Conservation (phyloP, 441 rosid species). For the Corymbia citriodora region DNA sequence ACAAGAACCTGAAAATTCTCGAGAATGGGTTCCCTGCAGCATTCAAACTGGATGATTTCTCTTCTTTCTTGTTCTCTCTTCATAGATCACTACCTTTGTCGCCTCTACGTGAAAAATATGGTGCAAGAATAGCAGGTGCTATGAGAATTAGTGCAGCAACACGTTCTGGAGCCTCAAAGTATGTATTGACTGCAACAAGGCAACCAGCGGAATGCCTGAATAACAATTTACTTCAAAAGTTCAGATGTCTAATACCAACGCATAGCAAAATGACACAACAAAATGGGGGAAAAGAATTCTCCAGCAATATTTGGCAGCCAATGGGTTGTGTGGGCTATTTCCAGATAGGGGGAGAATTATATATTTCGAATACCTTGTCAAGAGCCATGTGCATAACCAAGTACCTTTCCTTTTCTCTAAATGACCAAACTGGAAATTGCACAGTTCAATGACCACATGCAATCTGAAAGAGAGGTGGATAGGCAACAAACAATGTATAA, state of each 20-base stretch:
- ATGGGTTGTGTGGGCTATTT: neutral
- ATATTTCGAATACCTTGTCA: neutral
- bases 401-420: neutral
- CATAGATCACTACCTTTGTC: conserved; percentile 10
- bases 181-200: conserved; percentile 72
- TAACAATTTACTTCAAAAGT: conserved; percentile 4
- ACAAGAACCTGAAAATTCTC: conserved; percentile 27
- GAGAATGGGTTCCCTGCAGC: conserved; percentile 6
- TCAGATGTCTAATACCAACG: neutral
- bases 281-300: neutral
- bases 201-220: conserved; percentile 88
- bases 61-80: conserved; percentile 24
- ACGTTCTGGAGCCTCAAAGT: conserved; percentile 88
- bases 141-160: conserved; percentile 83
- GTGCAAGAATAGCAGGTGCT: conserved; percentile 90
- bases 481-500: neutral
- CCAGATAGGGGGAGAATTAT: neutral
- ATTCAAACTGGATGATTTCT: conserved; percentile 10
- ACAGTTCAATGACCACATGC: neutral
- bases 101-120: conserved; percentile 23
- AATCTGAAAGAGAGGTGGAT: neutral
- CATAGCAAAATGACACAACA: neutral
- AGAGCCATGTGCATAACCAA: neutral
- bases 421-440: neutral
- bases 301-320: neutral